Percentiles rank a stretch among this genome's conserved stretches.
Conservation (phyloP, 768 basidiomycete genomes). For the Atractiella rhizophila region DNA sequence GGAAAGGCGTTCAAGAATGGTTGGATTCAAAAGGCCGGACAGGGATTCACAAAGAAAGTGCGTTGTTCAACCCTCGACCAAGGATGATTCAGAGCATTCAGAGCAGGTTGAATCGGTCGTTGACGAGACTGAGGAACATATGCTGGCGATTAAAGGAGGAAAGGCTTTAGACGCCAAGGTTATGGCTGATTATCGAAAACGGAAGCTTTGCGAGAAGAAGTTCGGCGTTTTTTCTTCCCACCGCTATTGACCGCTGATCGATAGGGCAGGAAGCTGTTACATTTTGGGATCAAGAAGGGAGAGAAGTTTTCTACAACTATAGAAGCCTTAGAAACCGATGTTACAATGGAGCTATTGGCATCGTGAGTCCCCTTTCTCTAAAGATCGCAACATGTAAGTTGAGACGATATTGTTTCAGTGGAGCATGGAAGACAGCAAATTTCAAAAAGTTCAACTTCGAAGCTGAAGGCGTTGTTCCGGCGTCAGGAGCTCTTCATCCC, state of each 20-base stretch:
- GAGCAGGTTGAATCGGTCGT: conserved; percentile 36
- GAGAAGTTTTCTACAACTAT: conserved; percentile 65
- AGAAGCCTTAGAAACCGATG: conserved; percentile 79
- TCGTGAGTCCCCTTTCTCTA: conserved; percentile 34
- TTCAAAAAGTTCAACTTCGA: conserved; percentile 99
- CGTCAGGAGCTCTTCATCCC: conserved; percentile 81
- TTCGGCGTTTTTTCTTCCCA: conserved; percentile 20
- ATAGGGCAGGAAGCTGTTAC: conserved; percentile 63
- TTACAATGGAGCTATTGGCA: conserved; percentile 80
- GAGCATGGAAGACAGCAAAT: conserved; percentile 69
- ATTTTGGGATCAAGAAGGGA: conserved; percentile 75
- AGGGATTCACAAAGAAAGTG: conserved; percentile 58
- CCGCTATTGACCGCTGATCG: no score
- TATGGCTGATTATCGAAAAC: conserved; percentile 65
- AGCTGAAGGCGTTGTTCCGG: conserved; percentile 69
- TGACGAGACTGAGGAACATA: conserved; percentile 49
- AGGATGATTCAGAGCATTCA: neutral
- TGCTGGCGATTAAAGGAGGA: conserved; percentile 48
- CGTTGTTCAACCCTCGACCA: conserved; percentile 19
- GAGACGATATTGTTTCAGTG: conserved; percentile 28
- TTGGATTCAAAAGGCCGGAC: conserved; percentile 81
- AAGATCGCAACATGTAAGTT: neutral
- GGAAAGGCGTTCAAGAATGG: conserved; percentile 86
- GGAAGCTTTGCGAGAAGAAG: conserved; percentile 69
- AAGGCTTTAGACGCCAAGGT: conserved; percentile 50